Evolutionary conservation across 495 filamentous ascomycete genomes (phyloP), one percentile per base, ranked within the genome.

Genomic region (Massariosphaeria phaeospora): DNA sequence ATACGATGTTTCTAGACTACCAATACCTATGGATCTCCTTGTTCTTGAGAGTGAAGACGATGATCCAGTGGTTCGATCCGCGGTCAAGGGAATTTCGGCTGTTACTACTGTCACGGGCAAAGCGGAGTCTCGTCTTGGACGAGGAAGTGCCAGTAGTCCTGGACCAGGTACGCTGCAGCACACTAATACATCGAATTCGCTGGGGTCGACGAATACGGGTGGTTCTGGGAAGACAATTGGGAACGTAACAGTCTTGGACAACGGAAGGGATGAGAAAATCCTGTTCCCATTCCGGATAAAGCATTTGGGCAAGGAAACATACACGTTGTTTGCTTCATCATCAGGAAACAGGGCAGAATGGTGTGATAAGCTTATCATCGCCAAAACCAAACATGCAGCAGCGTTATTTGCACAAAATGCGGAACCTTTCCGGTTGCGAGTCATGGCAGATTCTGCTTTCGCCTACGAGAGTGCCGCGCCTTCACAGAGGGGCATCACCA

Each of bases 21-120:
- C 93, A 20, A 96, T 99, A 61, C 94, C 94, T 0, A 99, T 97
- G 91, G 89, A 95, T 63, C 76, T 99, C 27, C 73, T 99, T 23
- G 87, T 91, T 18, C 73, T 99, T 4, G 93, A 99, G 68, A 93
- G 85, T 63, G 82, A 85, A 34, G 84, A 89, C 52, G 93, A 99
- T 54, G 89, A 95, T 50, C 85, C 94, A 0, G 88, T 97, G 1
- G 73, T 87, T 47, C 93, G 91, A 66, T 88, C 87, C 9, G 72
- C 79, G 1, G 75, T 86, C 24, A 86, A 89, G 63, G 88, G 89
- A 29, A 80, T 96, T 46, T 79, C 84, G n/a, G 70, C 77, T 27
- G 75, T 79, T 3, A 78, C 83, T 17, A 79, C 82, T 5, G 69
- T 82, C 9, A 75, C 80, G 2, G 72, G 77, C 1, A 72, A 72